Evolutionary conservation across 805 yeast species (phyloP), one percentile per base, ranked within the genome.

Genomic region (Saturnispora mendoncae): DNA sequence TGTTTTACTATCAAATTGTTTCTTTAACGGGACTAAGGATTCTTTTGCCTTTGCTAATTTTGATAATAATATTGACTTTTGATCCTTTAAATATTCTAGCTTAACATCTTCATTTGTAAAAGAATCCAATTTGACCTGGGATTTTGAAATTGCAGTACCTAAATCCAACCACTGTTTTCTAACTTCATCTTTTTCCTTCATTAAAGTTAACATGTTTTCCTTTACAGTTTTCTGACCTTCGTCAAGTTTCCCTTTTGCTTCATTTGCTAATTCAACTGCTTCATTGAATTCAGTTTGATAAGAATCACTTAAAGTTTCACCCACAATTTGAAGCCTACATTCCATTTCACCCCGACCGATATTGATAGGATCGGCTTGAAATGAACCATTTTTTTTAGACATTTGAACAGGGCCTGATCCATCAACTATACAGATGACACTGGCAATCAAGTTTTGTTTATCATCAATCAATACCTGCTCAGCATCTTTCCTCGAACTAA

Each of bases 401-500:
- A 59, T 49, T 34, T 60, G 44, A 13, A 57, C 34, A 6, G 54
- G 54, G 10, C 53, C 54, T 6, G 42, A 39, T 17, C 46, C 42
- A 7, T 41, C 49, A 27, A 56, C 55, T 33, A 54, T 42, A 46
- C 58, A 55, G 18, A 58, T 47, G 7, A 51, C 55, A 15, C 57
- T 46, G 9, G 46, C 35, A 12, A 60, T 58, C 24, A 43, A 42
- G 33, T 50, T 49, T 13, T 45, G 44, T 0, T 65, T 62, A 8
- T 61, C 55, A 4, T 48, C 44, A n/a, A 51, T 41, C 41, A 78
- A 54, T 14, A 67, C 56, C 0, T 46, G 42, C 48, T 74, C 76
- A 0, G 84, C 90, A 12, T 67, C 69, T 2, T 55, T 50, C 47
- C 77, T 66, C 39, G 75, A 65, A 1, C 69, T 67, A 14, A 76